phyloP scores from a whole-genome alignment of 2,329 filamentous ascomycete genomes.

The Furcasterigmium furcatum region DNA sequence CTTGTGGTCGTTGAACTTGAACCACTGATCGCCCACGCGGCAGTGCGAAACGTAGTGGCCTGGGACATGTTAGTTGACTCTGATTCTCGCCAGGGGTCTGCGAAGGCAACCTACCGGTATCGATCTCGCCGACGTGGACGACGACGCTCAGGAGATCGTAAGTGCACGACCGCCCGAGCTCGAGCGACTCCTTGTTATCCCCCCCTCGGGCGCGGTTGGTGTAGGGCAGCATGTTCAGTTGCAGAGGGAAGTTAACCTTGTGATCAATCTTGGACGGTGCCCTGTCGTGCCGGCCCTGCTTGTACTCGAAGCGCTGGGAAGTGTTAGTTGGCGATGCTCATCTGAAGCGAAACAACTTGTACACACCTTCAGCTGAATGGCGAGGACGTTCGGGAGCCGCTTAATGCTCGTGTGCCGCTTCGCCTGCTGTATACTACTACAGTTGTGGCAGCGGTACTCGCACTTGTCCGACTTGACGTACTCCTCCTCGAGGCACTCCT shows the following conservation, averaged over 20 bases:
- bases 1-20: constrained; percentile 92
- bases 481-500: constrained; percentile 77
- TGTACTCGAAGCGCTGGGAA: constrained; percentile 67
- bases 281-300: constrained; percentile 59
- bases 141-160: constrained; percentile 90
- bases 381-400: constrained; percentile 81
- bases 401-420: constrained; percentile 83
- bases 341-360: too few species aligned
- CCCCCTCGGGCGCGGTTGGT: constrained; percentile 62
- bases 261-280: constrained; percentile 85
- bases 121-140: constrained; percentile 89
- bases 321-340: too few species aligned
- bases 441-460: constrained; percentile 83
- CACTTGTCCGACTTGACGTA: constrained; percentile 87
- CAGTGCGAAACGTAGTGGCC: constrained; percentile 88
- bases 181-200: constrained; percentile 46
- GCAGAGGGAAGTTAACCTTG: constrained; percentile 78
- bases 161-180: constrained; percentile 63
- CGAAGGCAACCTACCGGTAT: constrained; percentile 70
- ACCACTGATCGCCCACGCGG: constrained; percentile 82
- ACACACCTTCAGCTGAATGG: constrained; percentile 84
- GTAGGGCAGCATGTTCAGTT: constrained; percentile 88
- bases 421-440: constrained; percentile 73
- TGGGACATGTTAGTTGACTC: constrained; percentile 9
- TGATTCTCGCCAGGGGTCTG: too few species aligned